A percentile compares a stretch with the other conserved stretches of the same genome.
Evolutionary conservation across 306 rosid species (phyloP).

Genomic region (Mimosa pudica): DNA sequence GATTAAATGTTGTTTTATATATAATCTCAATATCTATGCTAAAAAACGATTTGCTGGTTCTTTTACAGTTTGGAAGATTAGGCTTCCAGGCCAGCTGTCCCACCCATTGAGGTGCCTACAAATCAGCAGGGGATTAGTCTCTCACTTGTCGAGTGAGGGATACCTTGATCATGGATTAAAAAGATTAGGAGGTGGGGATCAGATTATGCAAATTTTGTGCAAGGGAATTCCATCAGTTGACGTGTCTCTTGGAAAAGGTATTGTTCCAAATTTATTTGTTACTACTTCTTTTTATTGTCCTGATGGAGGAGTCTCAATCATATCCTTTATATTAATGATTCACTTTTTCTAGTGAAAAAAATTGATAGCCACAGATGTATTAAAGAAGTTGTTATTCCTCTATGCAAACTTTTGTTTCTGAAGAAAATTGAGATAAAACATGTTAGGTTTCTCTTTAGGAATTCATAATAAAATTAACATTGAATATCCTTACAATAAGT

Average conservation of each 20-base stretch:
- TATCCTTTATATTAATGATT: neutral
- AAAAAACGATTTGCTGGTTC: neutral
- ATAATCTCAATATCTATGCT: neutral
- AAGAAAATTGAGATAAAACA: no score
- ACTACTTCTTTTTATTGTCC: neutral
- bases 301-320: neutral
- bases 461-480: neutral
- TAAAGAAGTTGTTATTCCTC: no score
- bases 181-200: neutral
- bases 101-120: no score
- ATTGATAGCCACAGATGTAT: no score
- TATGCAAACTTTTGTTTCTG: no score
- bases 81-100: neutral
- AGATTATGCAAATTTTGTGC: neutral
- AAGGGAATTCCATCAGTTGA: neutral
- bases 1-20: neutral
- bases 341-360: neutral
- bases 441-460: no score
- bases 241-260: neutral
- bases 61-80: neutral
- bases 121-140: no score
- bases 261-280: neutral
- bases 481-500: no score
- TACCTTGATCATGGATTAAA: no score
- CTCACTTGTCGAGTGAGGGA: no score